phyloP scores from a whole-genome alignment of 371 early-diverging fungal species.

The Zychaea mexicana region DNA sequence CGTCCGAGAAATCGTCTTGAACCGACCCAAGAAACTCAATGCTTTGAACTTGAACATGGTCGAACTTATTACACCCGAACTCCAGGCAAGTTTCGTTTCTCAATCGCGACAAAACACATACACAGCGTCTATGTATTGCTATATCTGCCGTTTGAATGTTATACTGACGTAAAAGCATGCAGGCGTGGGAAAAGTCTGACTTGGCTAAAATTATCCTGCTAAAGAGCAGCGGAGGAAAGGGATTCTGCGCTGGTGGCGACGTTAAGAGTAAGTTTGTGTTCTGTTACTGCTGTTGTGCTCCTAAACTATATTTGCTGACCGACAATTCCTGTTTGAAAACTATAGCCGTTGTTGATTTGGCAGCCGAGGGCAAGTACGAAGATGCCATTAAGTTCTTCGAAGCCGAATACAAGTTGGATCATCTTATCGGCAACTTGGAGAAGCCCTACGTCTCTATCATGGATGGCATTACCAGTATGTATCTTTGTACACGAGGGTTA shows the following conservation, averaged over 20 bases:
- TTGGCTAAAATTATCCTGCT: constrained; percentile 87
- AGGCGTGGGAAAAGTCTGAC: constrained; percentile 92
- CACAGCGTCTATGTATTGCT: not conserved
- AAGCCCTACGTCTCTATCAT: constrained; percentile 90
- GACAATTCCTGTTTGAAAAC: not conserved
- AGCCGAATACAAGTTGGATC: constrained; percentile 92
- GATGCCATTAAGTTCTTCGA: constrained; percentile 83
- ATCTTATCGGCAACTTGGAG: constrained; percentile 83
- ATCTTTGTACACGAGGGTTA: not conserved
- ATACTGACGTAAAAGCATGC: constrained; percentile 11
- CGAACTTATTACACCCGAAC: constrained; percentile 76
- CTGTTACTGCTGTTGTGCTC: not conserved
- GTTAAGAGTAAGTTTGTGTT: constrained; percentile 68
- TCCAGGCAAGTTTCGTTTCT: constrained; percentile 57
- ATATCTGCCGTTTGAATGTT: not conserved
- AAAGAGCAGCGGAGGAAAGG: constrained; percentile 75
- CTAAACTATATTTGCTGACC: not conserved
- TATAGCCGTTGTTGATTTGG: constrained; percentile 52
- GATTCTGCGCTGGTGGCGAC: constrained; percentile 98
- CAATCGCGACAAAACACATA: not conserved
- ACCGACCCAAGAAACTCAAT: constrained; percentile 88
- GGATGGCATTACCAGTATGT: constrained; percentile 91
- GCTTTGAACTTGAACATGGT: constrained; percentile 91
- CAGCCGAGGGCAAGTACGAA: constrained; percentile 35
- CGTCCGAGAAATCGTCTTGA: constrained; percentile 68